Evolutionary conservation across 495 filamentous ascomycete genomes (phyloP), one percentile per base, ranked within the genome.

Genomic region (Xylaria cubensis): DNA sequence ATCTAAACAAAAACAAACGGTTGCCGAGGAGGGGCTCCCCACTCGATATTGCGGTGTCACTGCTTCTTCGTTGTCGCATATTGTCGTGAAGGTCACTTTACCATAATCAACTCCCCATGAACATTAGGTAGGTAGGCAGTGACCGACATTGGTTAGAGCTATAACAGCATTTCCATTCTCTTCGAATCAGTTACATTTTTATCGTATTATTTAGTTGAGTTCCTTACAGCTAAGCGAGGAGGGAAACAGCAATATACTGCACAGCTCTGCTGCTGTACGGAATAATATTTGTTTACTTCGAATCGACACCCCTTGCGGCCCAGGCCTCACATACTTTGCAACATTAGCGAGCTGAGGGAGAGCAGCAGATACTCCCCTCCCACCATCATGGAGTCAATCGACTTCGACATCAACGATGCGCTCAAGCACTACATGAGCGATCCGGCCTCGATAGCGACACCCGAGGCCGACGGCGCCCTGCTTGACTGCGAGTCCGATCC

Each of bases 341-440:
- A 69, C 55, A 61, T 15, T 42, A 12, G n/a, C 42, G 42, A n/a
- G 69, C 56, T 34, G 70, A 70, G 26, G 64, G 70, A 50, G 69
- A 56, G 70, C 77, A 65, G 48, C 26, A 70, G 7, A 36, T 39
- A 39, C 32, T 10, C 32, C 32, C 17, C 7, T 26, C 1, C 59
- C 17, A 72, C 74, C 78, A 85, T 74, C 75, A 97, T 97, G 94
- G 94, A 93, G 78, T 82, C 79, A 68, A 85, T 93, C 75, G 88
- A 90, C 72, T 99, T 98, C 82, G 93, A 98, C 80, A 92, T 99
- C 81, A 98, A 97, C 82, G 91, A 96, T 78, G 92, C 94, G 73
- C 91, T 98, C 82, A 98, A 97, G 85, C 88, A 92, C 78, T 98
- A 99, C 82, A 91, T 97, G 86, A 93, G 92, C 84, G 94, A 97